Evolutionary conservation across 352 stramenopile species (phyloP).

Genomic region (Aphanomyces stellatus): DNA sequence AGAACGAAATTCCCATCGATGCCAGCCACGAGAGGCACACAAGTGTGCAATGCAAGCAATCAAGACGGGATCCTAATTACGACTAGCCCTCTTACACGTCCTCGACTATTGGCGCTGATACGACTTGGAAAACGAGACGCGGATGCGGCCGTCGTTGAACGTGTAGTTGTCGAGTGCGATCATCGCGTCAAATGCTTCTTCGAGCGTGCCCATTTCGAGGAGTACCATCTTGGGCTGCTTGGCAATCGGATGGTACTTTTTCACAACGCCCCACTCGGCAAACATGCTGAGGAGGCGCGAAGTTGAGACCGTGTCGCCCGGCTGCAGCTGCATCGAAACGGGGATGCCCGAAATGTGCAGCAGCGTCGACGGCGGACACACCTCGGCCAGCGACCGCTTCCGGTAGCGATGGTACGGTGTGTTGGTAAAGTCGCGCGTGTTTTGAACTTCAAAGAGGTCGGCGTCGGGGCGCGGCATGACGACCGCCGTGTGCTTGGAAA

Average conservation of each 20-base stretch:
- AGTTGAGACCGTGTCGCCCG: background rate
- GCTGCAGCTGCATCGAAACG: conserved; percentile 37
- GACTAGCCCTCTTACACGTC: background rate
- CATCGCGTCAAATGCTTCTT: conserved; percentile 68
- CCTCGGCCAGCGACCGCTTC: conserved; percentile 48
- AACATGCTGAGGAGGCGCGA: conserved; percentile 46
- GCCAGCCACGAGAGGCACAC: background rate
- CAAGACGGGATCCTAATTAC: background rate
- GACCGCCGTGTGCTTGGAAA: conserved; percentile 70
- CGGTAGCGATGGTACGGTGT: conserved; percentile 74
- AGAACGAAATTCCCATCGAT: no score
- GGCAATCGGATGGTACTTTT: conserved; percentile 63
- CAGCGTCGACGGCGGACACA: conserved; percentile 47
- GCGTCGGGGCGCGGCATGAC: conserved; percentile 75
- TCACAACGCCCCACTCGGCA: conserved; percentile 57
- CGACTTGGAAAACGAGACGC: conserved; percentile 72
- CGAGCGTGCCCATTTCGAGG: conserved; percentile 61
- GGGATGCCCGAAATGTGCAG: conserved; percentile 73
- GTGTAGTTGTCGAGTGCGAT: conserved; percentile 57
- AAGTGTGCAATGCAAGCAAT: background rate
- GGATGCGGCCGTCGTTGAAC: conserved; percentile 64
- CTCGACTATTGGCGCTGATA: conserved; percentile 24
- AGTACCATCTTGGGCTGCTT: conserved; percentile 72
- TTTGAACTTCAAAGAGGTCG: conserved; percentile 74
- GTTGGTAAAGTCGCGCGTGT: conserved; percentile 65